Evolutionary conservation across 768 basidiomycete species (phyloP).

Genomic region (Cantharellus anzutake): DNA sequence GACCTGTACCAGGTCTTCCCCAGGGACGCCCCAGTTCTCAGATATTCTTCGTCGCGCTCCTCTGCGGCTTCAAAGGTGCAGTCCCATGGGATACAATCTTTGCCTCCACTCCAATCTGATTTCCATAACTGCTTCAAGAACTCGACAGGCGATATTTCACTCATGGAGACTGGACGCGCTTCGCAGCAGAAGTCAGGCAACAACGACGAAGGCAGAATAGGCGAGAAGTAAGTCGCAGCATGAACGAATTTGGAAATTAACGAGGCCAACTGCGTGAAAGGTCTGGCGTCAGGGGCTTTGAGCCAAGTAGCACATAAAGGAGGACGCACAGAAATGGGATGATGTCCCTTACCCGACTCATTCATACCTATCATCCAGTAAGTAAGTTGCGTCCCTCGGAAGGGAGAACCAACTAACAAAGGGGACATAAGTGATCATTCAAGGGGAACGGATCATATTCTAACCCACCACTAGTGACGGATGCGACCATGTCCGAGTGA

Average conservation of each 20-base stretch:
- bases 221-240: conserved; percentile 25
- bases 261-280: neutral
- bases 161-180: conserved; percentile 1
- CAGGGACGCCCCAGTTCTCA: conserved; percentile 14
- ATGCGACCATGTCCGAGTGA: conserved; percentile 28
- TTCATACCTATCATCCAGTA: conserved; percentile 13
- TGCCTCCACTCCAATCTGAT: conserved; percentile 31
- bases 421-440: neutral
- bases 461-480: conserved; percentile 24
- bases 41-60: conserved; percentile 21
- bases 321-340: neutral
- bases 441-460: neutral
- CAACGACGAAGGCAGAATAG: conserved; percentile 20
- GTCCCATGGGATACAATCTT: conserved; percentile 23
- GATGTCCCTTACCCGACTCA: neutral
- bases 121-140: conserved; percentile 24
- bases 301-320: neutral
- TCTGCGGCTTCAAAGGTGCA: conserved; percentile 28
- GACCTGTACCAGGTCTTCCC: neutral
- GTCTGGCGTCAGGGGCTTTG: too few species aligned
- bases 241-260: conserved; percentile 21
- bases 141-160: conserved; percentile 18
- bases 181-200: conserved; percentile 10
- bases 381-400: conserved; percentile 29
- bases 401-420: conserved; percentile 25